Evolutionary conservation across 2,329 filamentous ascomycete species (phyloP), one percentile per base, ranked within the genome.

Genomic region (Apiospora kogelbergensis): DNA sequence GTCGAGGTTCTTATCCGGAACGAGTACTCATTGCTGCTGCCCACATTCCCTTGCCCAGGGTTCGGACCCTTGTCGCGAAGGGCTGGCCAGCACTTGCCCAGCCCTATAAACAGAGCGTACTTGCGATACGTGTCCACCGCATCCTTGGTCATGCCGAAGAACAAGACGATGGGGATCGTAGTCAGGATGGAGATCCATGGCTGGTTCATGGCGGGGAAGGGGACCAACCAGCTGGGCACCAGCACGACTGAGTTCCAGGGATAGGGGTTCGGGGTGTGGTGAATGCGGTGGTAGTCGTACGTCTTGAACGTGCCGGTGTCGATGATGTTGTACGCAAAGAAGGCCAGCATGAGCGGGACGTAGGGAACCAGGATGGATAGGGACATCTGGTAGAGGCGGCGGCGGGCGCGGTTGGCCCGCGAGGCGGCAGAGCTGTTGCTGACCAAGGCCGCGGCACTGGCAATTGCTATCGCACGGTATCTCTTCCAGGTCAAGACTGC

Each of bases 91-190:
- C 11, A 46, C 2, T 22, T 33, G 4, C 26, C 65, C 40, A 78
- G 48, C 11, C 73, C 68, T 6, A 75, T 2, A 2, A 65, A 30
- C 30, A 53, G 22, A 2, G 72, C 72, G 67, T 73, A 74, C 4
- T 45, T 37, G 6, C 85, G 80, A 75, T 89, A 89, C 67, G 79
- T 79, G 68, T 85, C 85, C 70, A 84, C 78, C 13, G 85, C 85
- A 40, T 89, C 86, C 33, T 81, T 81, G n/a, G 84, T 87, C 69
- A 83, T 83, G 63, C 88, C 87, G 68, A 89, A 89, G 76, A 87
- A 88, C 40, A 82, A 53, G 53, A 88, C 85, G 64, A 89, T 81
- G 63, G 83, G 80, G 1, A 85, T 73, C 5, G 81, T 78, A 2
- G 85, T 83, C 2, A 85, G 65, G 67, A 87, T 84, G 26, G 81